Percentiles rank a stretch among this genome's conserved stretches.
Conservation (phyloP, 331 rosid species). For the Quercus tomentella region DNA sequence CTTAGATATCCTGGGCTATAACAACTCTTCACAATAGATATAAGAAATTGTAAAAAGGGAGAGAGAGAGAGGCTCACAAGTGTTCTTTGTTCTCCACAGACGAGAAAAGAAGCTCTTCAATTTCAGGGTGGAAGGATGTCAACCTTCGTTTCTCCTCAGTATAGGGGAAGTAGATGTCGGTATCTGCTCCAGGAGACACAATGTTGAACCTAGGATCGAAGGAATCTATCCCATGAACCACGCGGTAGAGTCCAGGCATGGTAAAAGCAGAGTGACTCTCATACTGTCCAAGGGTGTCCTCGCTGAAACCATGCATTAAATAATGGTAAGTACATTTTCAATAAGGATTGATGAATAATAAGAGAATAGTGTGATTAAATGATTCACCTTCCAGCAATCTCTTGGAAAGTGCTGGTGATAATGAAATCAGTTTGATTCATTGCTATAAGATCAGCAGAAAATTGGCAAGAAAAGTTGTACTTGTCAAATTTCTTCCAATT, state of each 20-base stretch:
- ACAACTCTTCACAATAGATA: no score
- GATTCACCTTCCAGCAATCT: conserved; percentile 92
- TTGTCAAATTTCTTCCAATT: conserved; percentile 92
- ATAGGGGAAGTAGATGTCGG: conserved; percentile 78
- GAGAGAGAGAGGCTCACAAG: conserved; percentile 43
- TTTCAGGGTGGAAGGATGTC: conserved; percentile 78
- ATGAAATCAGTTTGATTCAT: conserved; percentile 99
- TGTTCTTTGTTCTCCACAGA: conserved; percentile 81
- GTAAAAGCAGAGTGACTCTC: conserved; percentile 99
- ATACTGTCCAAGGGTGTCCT: conserved; percentile 93
- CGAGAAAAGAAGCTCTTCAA: conserved; percentile 92
- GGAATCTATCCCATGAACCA: conserved; percentile 91
- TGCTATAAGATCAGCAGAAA: conserved; percentile 96
- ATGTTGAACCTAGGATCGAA: conserved; percentile 99
- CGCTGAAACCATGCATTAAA: conserved; percentile 42
- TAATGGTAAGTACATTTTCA: neutral
- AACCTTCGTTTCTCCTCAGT: conserved; percentile 59
- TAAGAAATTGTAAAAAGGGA: conserved; percentile 18
- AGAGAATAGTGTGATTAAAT: no score
- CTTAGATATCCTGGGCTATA: no score
- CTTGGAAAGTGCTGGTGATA: conserved; percentile 97
- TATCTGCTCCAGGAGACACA: conserved; percentile 97
- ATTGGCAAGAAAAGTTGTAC: conserved; percentile 95
- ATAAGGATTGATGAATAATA: neutral
- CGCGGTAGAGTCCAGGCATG: conserved; percentile 96